phyloP scores from a whole-genome alignment of 306 rosid genomes.

The Erythrophleum fordii region DNA sequence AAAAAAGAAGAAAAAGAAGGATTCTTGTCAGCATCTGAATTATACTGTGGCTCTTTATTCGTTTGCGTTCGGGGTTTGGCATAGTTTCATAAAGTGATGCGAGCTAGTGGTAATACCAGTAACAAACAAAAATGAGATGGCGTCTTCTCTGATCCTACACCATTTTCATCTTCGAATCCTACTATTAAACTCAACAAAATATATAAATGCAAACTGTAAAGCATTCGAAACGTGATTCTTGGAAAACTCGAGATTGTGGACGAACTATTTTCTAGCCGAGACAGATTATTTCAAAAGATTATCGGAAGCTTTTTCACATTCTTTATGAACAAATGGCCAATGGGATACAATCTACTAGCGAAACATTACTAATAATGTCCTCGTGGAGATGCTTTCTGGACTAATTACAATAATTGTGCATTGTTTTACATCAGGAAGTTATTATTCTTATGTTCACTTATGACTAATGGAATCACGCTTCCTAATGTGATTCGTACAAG shows the following conservation, averaged over 20 bases:
- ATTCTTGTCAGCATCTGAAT: too few species aligned
- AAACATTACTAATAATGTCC: background rate
- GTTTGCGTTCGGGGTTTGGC: too few species aligned
- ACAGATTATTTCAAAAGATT: too few species aligned
- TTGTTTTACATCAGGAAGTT: constrained; percentile 36
- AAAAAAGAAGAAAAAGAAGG: too few species aligned
- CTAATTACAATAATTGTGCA: constrained; percentile 29
- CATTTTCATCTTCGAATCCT: background rate
- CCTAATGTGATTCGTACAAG: constrained; percentile 18
- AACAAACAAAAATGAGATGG: too few species aligned
- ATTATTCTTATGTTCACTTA: constrained; percentile 1
- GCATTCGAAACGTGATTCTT: background rate
- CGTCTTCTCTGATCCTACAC: background rate
- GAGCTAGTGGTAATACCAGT: too few species aligned
- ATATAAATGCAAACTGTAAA: background rate
- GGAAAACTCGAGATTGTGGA: too few species aligned
- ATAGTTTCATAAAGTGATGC: too few species aligned
- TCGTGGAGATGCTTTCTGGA: background rate
- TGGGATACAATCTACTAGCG: background rate
- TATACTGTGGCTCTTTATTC: too few species aligned
- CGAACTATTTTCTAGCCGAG: background rate
- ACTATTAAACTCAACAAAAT: background rate
- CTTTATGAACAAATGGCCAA: background rate
- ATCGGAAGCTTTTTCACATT: background rate
- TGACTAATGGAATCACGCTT: constrained; percentile 16